phyloP scores from a whole-genome alignment of 1,284 basidiomycete species.

The Sporisorium exsertum region DNA sequence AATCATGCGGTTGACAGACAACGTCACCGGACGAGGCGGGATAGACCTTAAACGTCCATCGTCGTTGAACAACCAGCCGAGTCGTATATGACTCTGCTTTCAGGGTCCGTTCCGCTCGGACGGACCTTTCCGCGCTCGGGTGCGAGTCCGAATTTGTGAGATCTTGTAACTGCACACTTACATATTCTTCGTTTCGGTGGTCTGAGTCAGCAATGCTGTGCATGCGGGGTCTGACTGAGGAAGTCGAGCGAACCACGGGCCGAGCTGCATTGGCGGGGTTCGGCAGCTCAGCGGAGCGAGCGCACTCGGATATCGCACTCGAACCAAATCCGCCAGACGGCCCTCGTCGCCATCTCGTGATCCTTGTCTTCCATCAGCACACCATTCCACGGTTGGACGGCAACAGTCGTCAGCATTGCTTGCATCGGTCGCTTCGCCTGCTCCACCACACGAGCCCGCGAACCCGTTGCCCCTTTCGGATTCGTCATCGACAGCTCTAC shows the following conservation, averaged over 20 bases:
- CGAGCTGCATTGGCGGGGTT: not conserved
- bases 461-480: not conserved
- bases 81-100: not conserved
- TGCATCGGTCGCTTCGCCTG: not conserved
- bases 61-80: conserved; percentile 12
- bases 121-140: conserved; percentile 8
- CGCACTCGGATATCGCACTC: not conserved
- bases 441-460: too few species aligned
- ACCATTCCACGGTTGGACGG: too few species aligned
- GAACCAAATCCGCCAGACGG: not conserved
- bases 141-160: not conserved
- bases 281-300: not conserved
- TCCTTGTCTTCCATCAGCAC: not conserved
- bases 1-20: not conserved
- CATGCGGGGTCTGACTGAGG: not conserved
- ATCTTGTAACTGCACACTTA: not conserved
- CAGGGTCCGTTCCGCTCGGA: not conserved
- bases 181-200: not conserved
- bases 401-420: not conserved
- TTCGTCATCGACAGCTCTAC: conserved; percentile 4
- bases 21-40: not conserved
- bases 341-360: not conserved
- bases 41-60: not conserved
- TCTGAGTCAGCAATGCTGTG: not conserved
- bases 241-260: not conserved